These are phyloP conservation scores for Dipteronia sinensis DNA, from an alignment of 345 rosid genomes.

Conservation along the genomic window DNA sequence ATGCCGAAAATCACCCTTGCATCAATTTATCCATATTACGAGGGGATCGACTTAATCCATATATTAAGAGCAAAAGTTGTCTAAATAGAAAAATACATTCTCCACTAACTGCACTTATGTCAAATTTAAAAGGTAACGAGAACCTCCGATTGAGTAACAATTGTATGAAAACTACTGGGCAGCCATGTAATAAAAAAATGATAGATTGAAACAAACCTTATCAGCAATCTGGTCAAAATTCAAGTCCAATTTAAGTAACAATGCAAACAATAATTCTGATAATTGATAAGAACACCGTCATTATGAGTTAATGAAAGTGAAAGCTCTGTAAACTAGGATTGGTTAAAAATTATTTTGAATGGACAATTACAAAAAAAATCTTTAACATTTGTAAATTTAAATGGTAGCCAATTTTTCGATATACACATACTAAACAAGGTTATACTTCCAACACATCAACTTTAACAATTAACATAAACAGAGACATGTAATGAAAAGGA, in stretches of 20 bases:
- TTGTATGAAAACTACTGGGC: neutral
- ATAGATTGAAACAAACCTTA: neutral
- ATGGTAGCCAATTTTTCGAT: neutral
- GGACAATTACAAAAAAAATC: neutral
- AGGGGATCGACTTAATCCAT: no score
- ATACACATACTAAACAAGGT: neutral
- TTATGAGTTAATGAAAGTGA: neutral
- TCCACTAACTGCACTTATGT: no score
- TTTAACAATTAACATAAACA: conserved; percentile 3
- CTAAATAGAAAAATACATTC: no score
- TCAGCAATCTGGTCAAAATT: conserved; percentile 6
- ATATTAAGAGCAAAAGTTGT: no score
- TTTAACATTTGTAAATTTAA: neutral
- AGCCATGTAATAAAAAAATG: neutral
- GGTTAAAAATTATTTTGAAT: neutral
- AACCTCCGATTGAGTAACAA: no score
- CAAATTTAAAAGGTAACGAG: no score
- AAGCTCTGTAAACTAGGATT: neutral
- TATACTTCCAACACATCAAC: neutral
- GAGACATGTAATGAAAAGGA: conserved; percentile 5
- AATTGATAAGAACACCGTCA: neutral
- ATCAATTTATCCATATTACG: no score
- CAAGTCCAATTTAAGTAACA: neutral
- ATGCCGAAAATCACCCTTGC: no score
- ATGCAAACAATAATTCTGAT: neutral